Evolutionary conservation across 2,329 filamentous ascomycete genomes (phyloP), one percentile per base, ranked within the genome.

Genomic region (Penicillium thymicola): DNA sequence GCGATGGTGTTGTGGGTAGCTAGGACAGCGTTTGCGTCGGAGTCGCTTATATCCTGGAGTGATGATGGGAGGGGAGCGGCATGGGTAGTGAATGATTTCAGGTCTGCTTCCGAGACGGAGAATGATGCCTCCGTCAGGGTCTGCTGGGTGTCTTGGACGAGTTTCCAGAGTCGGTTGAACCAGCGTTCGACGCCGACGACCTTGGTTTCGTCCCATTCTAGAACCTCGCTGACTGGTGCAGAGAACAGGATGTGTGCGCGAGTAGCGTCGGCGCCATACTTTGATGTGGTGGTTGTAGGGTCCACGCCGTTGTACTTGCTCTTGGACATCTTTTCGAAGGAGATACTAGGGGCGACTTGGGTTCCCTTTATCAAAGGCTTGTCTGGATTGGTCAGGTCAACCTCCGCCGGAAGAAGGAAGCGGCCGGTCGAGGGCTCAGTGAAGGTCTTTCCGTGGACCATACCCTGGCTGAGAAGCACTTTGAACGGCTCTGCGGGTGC

Each of bases 301-400:
- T 96, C 90, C 7, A 96, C 90, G 27, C 92, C 92, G 68, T 96
- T 96, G 76, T 94, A 82, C 73, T 96, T 96, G 67, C 90, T 95
- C 76, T 96, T 96, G 38, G 89, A 94, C 92, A 96, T 96, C 71
- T 96, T 96, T 72, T 96, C 91, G 65, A 83, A 96, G 1, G 84
- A 86, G 18, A 91, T 74, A 28, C 78, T 82, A 1, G 88, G 85
- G 0, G 69, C 66, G 46, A 82, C 75, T 4, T 85, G 84, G 0
- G 85, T 89, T 0, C 81, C 79, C 18, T 79, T 79, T n/a, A 94
- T 82, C 52, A 79, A 78, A 1, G 89, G 89, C 13, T 76, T 75
- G 0, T 78, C 75, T 0, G 82, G 77, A 40, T 83, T 79, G 4
- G 78, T 79, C 5, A 87, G 65, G 60, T 92, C 86, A 14, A 96